Evolutionary conservation across 805 yeast genomes (phyloP).

Genomic region (Wickerhamiella occidentalis): DNA sequence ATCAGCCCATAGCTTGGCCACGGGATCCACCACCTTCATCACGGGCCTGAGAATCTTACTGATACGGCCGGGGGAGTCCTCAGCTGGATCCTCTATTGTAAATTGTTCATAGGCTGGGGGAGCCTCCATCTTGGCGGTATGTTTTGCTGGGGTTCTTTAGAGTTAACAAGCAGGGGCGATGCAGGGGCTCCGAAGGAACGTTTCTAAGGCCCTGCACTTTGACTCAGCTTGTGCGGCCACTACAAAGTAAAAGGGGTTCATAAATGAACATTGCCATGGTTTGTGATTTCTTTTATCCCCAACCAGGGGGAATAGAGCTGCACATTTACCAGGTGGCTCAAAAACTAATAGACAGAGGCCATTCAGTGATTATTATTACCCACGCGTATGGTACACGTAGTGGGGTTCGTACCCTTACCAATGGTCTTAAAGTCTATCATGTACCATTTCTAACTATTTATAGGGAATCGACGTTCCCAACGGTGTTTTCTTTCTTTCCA

Average conservation of each 20-base stretch:
- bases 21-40: conserved; percentile 38
- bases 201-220: background rate
- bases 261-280: conserved; percentile 45
- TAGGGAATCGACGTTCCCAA: conserved; percentile 76
- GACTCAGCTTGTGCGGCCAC: background rate
- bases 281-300: conserved; percentile 95
- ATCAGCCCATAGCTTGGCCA: conserved; percentile 30
- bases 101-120: conserved; percentile 3
- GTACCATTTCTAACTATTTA: conserved; percentile 72
- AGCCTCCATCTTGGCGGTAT: background rate
- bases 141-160: background rate
- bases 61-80: background rate
- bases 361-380: conserved; percentile 73
- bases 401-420: conserved; percentile 73
- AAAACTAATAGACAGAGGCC: conserved; percentile 66
- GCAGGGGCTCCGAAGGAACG: background rate
- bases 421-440: conserved; percentile 87
- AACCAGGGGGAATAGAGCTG: conserved; percentile 95
- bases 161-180: background rate
- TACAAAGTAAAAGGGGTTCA: background rate
- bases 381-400: conserved; percentile 75
- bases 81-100: conserved; percentile 13
- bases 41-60: conserved; percentile 21
- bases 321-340: conserved; percentile 84
- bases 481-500: conserved; percentile 82